A percentile compares a stretch with the other conserved stretches of the same genome.
phyloP scores from a whole-genome alignment of 2,329 filamentous ascomycete species.

The Aphanoascus verrucosus region DNA sequence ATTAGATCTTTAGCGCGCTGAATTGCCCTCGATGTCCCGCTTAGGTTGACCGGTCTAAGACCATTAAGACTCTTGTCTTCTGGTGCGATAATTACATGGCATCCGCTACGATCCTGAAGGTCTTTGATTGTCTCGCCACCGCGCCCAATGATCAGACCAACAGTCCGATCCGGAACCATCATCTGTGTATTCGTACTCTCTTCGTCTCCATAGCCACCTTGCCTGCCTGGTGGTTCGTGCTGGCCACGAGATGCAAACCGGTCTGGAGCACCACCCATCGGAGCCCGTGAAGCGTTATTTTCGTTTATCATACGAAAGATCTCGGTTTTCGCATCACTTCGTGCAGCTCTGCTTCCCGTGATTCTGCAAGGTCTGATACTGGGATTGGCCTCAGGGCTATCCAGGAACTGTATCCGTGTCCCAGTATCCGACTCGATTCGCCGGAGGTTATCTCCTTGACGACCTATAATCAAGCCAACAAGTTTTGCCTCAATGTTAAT shows the following conservation, averaged over 20 bases:
- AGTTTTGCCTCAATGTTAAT: constrained; percentile 79
- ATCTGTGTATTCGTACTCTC: constrained; percentile 83
- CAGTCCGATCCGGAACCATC: constrained; percentile 87
- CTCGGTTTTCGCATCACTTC: constrained; percentile 67
- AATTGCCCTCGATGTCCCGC: constrained; percentile 64
- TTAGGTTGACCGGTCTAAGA: constrained; percentile 78
- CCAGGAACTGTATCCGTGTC: constrained; percentile 79
- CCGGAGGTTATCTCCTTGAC: constrained; percentile 78
- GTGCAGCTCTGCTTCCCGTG: constrained; percentile 58
- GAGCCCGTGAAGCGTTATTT: constrained; percentile 48
- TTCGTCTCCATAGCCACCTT: constrained; percentile 41
- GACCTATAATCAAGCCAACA: constrained; percentile 81
- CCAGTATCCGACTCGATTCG: constrained; percentile 73
- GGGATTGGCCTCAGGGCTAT: constrained; percentile 59
- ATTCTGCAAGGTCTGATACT: constrained; percentile 77
- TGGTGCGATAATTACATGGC: constrained; percentile 88
- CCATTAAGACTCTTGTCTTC: constrained; percentile 90
- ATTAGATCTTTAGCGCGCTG: constrained; percentile 75
- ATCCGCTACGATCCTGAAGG: constrained; percentile 81
- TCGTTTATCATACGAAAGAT: constrained; percentile 85
- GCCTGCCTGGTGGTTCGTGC: not conserved
- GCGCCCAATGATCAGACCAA: constrained; percentile 86
- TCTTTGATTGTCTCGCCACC: constrained; percentile 88
- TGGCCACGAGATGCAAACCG: constrained; percentile 11
- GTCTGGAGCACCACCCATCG: constrained; percentile 21